phyloP scores from a whole-genome alignment of 2,329 filamentous ascomycete genomes.

The Trichocomaceae sp. region DNA sequence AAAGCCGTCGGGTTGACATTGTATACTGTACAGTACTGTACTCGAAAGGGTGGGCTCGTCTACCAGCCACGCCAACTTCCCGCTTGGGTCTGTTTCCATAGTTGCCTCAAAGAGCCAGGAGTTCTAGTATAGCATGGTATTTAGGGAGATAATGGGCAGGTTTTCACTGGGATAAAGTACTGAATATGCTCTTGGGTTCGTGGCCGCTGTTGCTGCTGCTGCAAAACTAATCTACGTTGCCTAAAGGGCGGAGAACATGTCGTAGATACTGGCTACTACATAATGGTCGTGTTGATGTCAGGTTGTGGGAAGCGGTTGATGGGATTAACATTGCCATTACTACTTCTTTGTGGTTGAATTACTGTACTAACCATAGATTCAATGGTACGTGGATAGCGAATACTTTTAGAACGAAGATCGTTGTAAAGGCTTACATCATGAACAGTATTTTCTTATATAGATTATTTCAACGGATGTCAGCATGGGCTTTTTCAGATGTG shows the following conservation, averaged over 20 bases:
- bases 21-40: too few species aligned
- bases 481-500: too few species aligned
- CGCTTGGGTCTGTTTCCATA: constrained; percentile 46
- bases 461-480: too few species aligned
- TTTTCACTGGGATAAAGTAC: constrained; percentile 42
- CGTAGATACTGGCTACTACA: constrained; percentile 49
- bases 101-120: constrained; percentile 49
- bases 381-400: too few species aligned
- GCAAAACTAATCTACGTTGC: constrained; percentile 42
- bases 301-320: constrained; percentile 45
- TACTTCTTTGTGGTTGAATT: too few species aligned
- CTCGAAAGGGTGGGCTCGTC: constrained; percentile 50
- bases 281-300: constrained; percentile 32
- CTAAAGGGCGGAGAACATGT: constrained; percentile 45
- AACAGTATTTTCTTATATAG: too few species aligned
- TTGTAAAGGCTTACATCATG: too few species aligned
- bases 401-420: too few species aligned
- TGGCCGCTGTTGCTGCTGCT: constrained; percentile 28
- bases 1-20: constrained; percentile 52
- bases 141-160: constrained; percentile 51
- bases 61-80: constrained; percentile 49
- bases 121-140: constrained; percentile 55
- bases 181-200: constrained; percentile 46
- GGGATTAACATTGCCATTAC: constrained; percentile 48
- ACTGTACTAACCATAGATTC: too few species aligned